Conservation (phyloP, 1,139 yeast genomes). For the Suhomyces bolitotheri region DNA sequence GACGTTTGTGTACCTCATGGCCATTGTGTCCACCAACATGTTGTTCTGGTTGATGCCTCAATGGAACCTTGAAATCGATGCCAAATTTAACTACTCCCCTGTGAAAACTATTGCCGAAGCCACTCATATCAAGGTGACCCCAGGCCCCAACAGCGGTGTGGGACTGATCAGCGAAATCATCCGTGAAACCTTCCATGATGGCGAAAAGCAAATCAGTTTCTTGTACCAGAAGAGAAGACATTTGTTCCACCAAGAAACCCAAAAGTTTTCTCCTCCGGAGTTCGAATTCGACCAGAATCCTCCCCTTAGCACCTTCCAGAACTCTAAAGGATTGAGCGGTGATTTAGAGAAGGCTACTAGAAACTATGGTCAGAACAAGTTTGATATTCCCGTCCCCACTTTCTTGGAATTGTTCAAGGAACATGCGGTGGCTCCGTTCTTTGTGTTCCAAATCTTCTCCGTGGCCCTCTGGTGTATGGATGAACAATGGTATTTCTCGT, state of each 20-base stretch:
- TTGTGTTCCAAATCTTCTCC: slow-evolving; percentile 93
- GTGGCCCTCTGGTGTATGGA: slow-evolving; percentile 96
- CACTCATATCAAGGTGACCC: slow-evolving; percentile 68
- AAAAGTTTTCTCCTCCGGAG: slow-evolving; percentile 75
- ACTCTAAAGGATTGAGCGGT: slow-evolving; percentile 61
- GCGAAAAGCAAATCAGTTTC: slow-evolving; percentile 67
- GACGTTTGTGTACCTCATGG: slow-evolving; percentile 84
- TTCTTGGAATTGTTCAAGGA: slow-evolving; percentile 89
- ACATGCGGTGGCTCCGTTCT: slow-evolving; percentile 98
- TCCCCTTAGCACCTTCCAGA: slow-evolving; percentile 58
- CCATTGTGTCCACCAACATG: slow-evolving; percentile 70
- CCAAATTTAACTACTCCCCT: slow-evolving; percentile 64
- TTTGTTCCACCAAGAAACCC: slow-evolving; percentile 56
- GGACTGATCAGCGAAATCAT: slow-evolving; percentile 73
- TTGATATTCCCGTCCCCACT: slow-evolving; percentile 94
- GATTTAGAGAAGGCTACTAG: slow-evolving; percentile 57
- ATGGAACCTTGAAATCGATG: slow-evolving; percentile 79
- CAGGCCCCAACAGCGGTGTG: slow-evolving; percentile 83
- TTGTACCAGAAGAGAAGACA: slow-evolving; percentile 92
- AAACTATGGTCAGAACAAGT: slow-evolving; percentile 78
- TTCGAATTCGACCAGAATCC: slow-evolving; percentile 71
- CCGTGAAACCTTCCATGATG: slow-evolving; percentile 60
- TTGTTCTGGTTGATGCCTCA: slow-evolving; percentile 90
- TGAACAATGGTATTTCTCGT: slow-evolving; percentile 94
- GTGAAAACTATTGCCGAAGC: slow-evolving; percentile 63